Percentiles rank a stretch among this genome's conserved stretches.
These are phyloP conservation scores for Leishmania gerbilli DNA, from an alignment of 208 protist species.

Conservation along the genomic window DNA sequence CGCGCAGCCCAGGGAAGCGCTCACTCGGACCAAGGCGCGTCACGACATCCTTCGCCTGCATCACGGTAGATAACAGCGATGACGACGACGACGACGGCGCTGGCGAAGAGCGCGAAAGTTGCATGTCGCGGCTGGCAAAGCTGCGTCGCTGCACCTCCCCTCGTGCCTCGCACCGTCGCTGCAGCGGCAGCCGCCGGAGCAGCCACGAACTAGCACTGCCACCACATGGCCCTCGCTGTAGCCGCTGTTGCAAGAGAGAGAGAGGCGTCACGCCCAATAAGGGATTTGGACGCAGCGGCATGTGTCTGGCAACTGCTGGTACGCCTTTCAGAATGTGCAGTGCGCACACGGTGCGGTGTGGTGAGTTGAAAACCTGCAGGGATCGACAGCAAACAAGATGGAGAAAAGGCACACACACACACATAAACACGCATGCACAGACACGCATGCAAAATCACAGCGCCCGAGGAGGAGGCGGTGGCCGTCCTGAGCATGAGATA, in stretches of 20 bases:
- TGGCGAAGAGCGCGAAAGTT: not conserved
- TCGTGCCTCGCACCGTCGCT: not conserved
- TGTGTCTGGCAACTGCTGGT: not conserved
- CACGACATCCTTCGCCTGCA: slow-evolving; percentile 20
- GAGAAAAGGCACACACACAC: not conserved
- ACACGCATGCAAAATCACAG: not conserved
- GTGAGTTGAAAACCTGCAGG: not conserved
- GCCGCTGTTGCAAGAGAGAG: not conserved
- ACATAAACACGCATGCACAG: not conserved
- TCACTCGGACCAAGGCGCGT: slow-evolving; percentile 60
- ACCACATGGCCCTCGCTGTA: not conserved
- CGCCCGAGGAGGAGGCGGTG: not conserved
- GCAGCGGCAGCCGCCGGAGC: not conserved
- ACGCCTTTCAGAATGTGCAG: not conserved
- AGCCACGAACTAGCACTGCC: not conserved
- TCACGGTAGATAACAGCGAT: not conserved
- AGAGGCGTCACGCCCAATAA: not conserved
- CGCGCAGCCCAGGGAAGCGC: slow-evolving; percentile 46
- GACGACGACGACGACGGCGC: not conserved
- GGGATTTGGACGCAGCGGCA: not conserved
- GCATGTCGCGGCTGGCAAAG: slow-evolving; percentile 4
- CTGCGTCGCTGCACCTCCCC: not conserved
- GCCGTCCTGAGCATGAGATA: not conserved
- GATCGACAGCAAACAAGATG: not conserved
- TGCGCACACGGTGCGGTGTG: not conserved